Evolutionary conservation across 2,329 filamentous ascomycete species (phyloP), one percentile per base, ranked within the genome.

Genomic region (Ceratocystiopsis sp.): DNA sequence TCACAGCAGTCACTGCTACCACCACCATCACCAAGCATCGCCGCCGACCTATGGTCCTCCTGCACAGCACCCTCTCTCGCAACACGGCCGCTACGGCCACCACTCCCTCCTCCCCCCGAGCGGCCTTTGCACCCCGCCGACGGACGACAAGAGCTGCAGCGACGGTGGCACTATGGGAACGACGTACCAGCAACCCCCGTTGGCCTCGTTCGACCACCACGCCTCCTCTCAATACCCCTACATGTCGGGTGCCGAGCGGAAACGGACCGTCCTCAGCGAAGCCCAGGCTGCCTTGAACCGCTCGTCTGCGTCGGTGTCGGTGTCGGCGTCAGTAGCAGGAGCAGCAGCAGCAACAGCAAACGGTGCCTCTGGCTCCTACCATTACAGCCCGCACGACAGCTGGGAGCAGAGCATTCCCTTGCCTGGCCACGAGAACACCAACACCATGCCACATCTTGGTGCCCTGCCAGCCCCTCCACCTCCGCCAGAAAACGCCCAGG

Each of bases 111-210:
- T 37, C 15, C 17, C 35, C 18, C 13, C 43, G 12, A 44, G 46
- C 42, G 54, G 54, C 35, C 51, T 57, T 36, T 50, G 46, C 37
- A 57, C 56, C 41, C 57, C 54, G 33, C 55, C 57, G 1, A 41
- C 46, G 36, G 54, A 57, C 49, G 48, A 53, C 36, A 41, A 46
- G 36, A 54, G 57, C 49, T 47, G 52, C 36, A 52, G 53, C 9
- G 39, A 41, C 17, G 51, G 53, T 17, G 51, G 52, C 49, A 50
- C 51, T n/a, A 55, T 58, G 56, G 55, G 53, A 37, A 56, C 56
- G 15, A 52, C 54, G 10, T 58, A 55, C 47, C 55, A 59, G 44
- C 46, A 57, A 42, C 50, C 53, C 15, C 51, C 51, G 37, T 45
- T 57, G 50, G 51, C 51, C 25, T 45, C 51, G 21, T 56, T 54